A percentile compares a stretch with the other conserved stretches of the same genome.
Conservation (phyloP, 805 yeast species). For the Suhomyces sp. region DNA sequence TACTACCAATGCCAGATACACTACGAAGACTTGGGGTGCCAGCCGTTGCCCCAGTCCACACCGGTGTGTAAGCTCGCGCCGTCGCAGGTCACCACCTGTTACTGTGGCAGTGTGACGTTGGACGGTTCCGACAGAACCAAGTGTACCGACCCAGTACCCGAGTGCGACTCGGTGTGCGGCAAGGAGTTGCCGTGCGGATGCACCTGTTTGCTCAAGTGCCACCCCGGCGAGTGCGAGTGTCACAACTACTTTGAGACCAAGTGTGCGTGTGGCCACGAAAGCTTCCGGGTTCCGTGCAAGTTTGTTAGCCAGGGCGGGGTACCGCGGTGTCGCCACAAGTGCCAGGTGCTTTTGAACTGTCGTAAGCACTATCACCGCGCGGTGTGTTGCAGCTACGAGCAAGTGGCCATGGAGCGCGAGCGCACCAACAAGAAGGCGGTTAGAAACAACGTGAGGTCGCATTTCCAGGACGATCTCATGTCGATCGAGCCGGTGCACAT, state of each 20-base stretch:
- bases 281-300: conserved; percentile 62
- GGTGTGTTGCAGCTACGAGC: conserved; percentile 69
- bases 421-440: conserved; percentile 50
- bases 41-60: conserved; percentile 35
- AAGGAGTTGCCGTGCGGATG: conserved; percentile 72
- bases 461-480: conserved; percentile 49
- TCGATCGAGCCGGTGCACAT: conserved; percentile 70
- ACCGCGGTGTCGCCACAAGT: conserved; percentile 68
- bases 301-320: conserved; percentile 47
- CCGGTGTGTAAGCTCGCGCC: conserved; percentile 64
- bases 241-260: conserved; percentile 44
- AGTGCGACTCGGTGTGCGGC: conserved; percentile 65
- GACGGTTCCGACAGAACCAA: conserved; percentile 43
- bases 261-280: conserved; percentile 62
- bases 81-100: conserved; percentile 57
- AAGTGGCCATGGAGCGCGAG: conserved; percentile 53
- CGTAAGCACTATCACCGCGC: conserved; percentile 73
- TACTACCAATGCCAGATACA: conserved; percentile 65
- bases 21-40: conserved; percentile 49
- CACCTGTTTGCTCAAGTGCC: conserved; percentile 66
- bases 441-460: conserved; percentile 42
- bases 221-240: conserved; percentile 75
- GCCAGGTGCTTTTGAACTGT: conserved; percentile 73
- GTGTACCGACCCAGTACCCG: conserved; percentile 79
- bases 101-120: conserved; percentile 69